Percentiles rank a stretch among this genome's conserved stretches.
Conservation (phyloP, 2,329 filamentous ascomycete species). For the Hymenoscyphus repandus region DNA sequence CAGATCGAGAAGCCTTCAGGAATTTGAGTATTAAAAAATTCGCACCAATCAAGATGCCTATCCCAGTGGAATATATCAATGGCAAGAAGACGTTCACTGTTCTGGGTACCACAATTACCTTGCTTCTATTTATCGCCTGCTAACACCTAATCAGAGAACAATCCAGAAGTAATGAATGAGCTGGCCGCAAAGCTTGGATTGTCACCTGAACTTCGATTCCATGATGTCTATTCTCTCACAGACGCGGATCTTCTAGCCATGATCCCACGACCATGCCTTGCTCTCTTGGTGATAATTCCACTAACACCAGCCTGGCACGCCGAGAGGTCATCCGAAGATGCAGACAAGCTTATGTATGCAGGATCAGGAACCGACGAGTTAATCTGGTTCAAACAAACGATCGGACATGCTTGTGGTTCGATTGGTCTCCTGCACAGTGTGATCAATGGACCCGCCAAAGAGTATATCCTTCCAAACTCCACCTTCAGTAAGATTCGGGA, state of each 20-base stretch:
- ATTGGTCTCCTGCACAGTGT: slow-evolving; percentile 85
- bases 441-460: slow-evolving; percentile 70
- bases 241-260: slow-evolving; percentile 83
- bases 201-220: slow-evolving; percentile 67
- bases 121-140: not conserved
- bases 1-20: no score
- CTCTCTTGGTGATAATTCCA: slow-evolving; percentile 90
- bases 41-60: slow-evolving; percentile 14
- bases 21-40: not conserved
- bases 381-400: slow-evolving; percentile 93
- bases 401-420: slow-evolving; percentile 88
- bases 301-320: slow-evolving; percentile 76
- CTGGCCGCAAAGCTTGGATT: slow-evolving; percentile 83
- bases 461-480: slow-evolving; percentile 59
- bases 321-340: slow-evolving; percentile 71
- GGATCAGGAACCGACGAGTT: slow-evolving; percentile 71
- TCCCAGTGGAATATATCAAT: slow-evolving; percentile 14
- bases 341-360: slow-evolving; percentile 54
- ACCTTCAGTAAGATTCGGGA: slow-evolving; percentile 58
- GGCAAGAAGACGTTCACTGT: slow-evolving; percentile 25
- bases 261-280: slow-evolving; percentile 82
- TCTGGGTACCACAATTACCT: slow-evolving; percentile 12
- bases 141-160: slow-evolving; percentile 49
- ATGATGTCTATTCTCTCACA: slow-evolving; percentile 90
- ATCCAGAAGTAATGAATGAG: slow-evolving; percentile 82